Evolutionary conservation across 2,329 filamentous ascomycete species (phyloP).

Genomic region (Pseudogymnoascus sp.): DNA sequence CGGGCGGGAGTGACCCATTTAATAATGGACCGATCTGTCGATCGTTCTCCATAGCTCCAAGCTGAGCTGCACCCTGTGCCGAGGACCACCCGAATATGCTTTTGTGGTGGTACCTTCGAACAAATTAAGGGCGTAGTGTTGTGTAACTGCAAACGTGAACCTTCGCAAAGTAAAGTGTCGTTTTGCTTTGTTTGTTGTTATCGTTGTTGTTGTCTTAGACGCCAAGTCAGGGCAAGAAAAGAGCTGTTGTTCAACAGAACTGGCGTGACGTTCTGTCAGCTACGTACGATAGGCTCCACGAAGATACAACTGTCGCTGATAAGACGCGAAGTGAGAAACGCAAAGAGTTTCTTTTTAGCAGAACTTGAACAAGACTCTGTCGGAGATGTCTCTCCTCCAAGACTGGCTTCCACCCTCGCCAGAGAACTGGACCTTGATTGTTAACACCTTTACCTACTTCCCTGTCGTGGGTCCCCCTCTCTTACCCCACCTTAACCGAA

Average conservation of each 20-base stretch:
- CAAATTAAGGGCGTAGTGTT: neutral
- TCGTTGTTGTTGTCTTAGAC: neutral
- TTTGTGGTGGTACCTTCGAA: neutral
- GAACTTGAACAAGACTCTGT: neutral
- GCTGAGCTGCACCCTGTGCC: neutral
- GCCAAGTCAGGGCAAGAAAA: neutral
- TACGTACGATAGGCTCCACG: neutral
- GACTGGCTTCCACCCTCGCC: constrained; percentile 44
- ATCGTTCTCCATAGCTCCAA: neutral
- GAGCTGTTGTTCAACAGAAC: neutral
- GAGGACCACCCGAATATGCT: neutral
- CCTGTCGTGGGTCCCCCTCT: constrained; percentile 33
- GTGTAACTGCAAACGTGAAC: neutral
- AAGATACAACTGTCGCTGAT: neutral
- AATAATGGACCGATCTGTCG: neutral
- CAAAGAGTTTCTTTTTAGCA: neutral
- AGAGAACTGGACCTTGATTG: constrained; percentile 47
- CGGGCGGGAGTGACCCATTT: neutral
- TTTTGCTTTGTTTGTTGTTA: neutral
- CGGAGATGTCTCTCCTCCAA: constrained; percentile 22
- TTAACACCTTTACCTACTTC: constrained; percentile 46
- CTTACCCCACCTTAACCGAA: constrained; percentile 8
- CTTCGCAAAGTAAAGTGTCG: neutral
- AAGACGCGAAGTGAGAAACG: neutral
- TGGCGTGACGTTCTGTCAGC: neutral